A percentile compares a stretch with the other conserved stretches of the same genome.
Conservation (phyloP, 768 basidiomycete species). For the Amanita exitialis region DNA sequence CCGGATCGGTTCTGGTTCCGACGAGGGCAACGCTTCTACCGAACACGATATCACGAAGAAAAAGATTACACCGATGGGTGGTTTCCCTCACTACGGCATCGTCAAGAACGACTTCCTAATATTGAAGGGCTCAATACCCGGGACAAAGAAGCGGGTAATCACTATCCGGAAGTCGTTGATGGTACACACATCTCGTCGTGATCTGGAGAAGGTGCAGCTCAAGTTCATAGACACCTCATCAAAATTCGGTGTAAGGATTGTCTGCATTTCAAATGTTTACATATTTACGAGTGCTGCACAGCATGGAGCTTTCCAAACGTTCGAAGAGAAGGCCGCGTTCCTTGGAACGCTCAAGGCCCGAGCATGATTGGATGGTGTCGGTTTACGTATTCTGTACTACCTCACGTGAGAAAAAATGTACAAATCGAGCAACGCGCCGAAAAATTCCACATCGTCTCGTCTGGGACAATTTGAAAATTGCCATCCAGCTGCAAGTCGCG, state of each 20-base stretch:
- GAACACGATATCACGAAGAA: conserved; percentile 94
- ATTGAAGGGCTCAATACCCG: conserved; percentile 92
- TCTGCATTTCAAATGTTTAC: background rate
- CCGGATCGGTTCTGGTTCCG: conserved; percentile 76
- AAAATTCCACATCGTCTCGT: background rate
- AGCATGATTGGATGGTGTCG: conserved; percentile 42
- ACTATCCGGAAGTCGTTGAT: conserved; percentile 96
- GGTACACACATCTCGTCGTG: conserved; percentile 90
- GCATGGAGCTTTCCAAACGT: conserved; percentile 96
- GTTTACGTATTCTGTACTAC: conserved; percentile 27
- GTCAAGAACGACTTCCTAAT: conserved; percentile 98
- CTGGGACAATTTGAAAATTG: background rate
- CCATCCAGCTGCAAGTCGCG: conserved; percentile 29
- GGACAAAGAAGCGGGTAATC: conserved; percentile 96
- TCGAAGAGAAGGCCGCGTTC: conserved; percentile 95
- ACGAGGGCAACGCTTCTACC: conserved; percentile 82
- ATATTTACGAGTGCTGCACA: conserved; percentile 18
- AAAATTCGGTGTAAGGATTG: conserved; percentile 79
- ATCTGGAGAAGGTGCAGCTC: conserved; percentile 96
- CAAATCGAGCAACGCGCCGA: background rate
- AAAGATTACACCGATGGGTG: conserved; percentile 93
- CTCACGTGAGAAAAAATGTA: conserved; percentile 3
- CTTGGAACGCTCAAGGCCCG: conserved; percentile 83
- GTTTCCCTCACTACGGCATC: conserved; percentile 98
- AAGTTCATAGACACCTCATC: conserved; percentile 99